Conservation (phyloP, 2,329 filamentous ascomycete species). For the Ophiostoma sp. region DNA sequence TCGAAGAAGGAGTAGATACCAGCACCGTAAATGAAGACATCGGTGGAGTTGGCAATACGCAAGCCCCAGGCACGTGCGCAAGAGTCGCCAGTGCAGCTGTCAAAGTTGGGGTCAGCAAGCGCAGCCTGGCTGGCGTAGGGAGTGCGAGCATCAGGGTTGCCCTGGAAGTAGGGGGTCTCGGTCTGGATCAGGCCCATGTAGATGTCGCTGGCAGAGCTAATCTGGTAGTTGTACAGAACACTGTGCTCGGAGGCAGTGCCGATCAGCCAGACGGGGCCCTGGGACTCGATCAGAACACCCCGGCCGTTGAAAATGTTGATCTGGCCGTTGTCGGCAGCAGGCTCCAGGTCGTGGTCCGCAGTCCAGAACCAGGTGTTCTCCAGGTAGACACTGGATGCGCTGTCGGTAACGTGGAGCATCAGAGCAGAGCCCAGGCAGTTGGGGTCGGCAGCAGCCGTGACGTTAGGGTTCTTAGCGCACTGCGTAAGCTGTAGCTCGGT, state of each 20-base stretch:
- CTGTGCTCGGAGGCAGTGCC: constrained; percentile 65
- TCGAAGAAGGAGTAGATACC: constrained; percentile 80
- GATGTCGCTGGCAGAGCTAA: constrained; percentile 69
- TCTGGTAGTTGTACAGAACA: constrained; percentile 76
- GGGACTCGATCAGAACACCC: constrained; percentile 71
- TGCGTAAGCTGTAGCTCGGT: constrained; percentile 74
- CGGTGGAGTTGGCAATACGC: constrained; percentile 60
- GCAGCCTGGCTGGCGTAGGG: constrained; percentile 56
- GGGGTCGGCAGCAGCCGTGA: constrained; percentile 41
- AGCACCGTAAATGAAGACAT: constrained; percentile 65
- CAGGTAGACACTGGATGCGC: constrained; percentile 62
- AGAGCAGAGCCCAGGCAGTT: constrained; percentile 72
- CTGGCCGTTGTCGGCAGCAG: constrained; percentile 59
- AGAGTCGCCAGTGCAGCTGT: constrained; percentile 42
- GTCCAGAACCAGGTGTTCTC: constrained; percentile 93
- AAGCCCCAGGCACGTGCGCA: constrained; percentile 76
- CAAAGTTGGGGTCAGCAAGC: constrained; percentile 66
- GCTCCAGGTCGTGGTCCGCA: constrained; percentile 83
- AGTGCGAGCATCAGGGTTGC: constrained; percentile 66
- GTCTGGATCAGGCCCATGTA: constrained; percentile 82
- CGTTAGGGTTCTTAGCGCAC: constrained; percentile 70
- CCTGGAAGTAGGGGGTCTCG: constrained; percentile 84
- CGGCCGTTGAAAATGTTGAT: constrained; percentile 86
- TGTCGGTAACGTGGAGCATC: constrained; percentile 58
- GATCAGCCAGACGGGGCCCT: constrained; percentile 72